Base-by-base conservation (phyloP, 305 asterid genomes). In the Solanum chacoense region DNA sequence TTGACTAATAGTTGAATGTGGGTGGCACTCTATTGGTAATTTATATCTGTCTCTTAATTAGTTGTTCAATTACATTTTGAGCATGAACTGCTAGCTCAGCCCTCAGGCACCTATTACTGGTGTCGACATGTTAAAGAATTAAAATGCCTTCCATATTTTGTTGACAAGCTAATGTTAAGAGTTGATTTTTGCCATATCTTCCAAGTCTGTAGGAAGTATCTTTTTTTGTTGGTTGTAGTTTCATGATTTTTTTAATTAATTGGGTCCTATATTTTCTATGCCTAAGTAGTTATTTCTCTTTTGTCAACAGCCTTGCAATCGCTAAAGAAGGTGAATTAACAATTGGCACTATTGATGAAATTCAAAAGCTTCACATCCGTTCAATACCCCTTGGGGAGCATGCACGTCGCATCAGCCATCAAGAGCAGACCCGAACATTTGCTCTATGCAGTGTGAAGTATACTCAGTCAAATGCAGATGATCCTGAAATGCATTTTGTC, bases 301-400 rank as follows among this genome's bases (percentile, higher is more conserved):
- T 88, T 90, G 36, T 85, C 88, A 37, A 91, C 98, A 96, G 99
- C 93, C 98, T 97, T 84, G 99, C 99, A 24, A 94, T 97, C 75
- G 99, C 98, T 6, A 97, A 95, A 90, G 98, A 97, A 94, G 99
- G 98, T 18, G 98, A 97, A 90, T 93, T 97, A 87, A 94, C 99
- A 80, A 97, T 97, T 89, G 99, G 99, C 88, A 97, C 98, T 77
- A 97, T 97, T 74, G 99, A 97, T 90, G 99, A 96, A 90, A 97
- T 97, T 92, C 99, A 97, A 89, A 97, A 97, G 95, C 99, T 97
- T 90, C 99, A 97, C 87, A 97, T 96, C 88, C 99, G 98, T 72
- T 91, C 99, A n/a, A 95, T 97, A 88, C 98, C 99, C 7, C 98
- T 97, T 31, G 99, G 99, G 77, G 99, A 97, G 93, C 98, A 97